Evolutionary conservation across 164 flowering plant genomes (phyloP), one percentile per base, ranked within the genome.

Genomic region (Sedum album): DNA sequence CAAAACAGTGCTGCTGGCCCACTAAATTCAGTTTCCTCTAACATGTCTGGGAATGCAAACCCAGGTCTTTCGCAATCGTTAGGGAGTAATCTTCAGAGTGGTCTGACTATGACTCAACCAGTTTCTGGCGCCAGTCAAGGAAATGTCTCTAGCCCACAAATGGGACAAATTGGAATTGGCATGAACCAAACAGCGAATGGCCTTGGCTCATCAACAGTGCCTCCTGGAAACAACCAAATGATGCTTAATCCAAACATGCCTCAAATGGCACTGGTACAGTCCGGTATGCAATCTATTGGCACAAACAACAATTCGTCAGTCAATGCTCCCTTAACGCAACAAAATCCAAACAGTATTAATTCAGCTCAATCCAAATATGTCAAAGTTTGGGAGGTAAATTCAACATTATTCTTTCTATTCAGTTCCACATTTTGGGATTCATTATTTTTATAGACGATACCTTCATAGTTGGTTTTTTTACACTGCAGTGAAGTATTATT

Each of bases 191-290:
- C 83, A 70, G 73, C 88, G 80, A 84, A 63, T 74, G 81, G 80
- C 65, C 76, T 81, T 70, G 87, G 83, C 69, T 76, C 77, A 65
- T 70, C 91, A n/a, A 76, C 75, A 65, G 75, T 79, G 28, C 66
- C 89, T 62, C 73, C 94, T 73, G 90, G 88, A 68, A 79, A 73
- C 72, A 90, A 89, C 28, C 77, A 93, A 46, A 88, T 91, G 97
- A 87, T 90, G 70, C 97, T 94, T 57, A 90, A 89, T 74, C 94
- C 96, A 30, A 96, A 94, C 78, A 88, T 92, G 82, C 13, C 86
- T 73, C 91, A 84, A 70, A 86, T 78, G 81, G 80, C 61, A 46
- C 93, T 78, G 80, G 80, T 61, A 39, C 93, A 80, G 71, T 71
- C 77, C 15, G 95, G 90, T 61, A 76, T 85, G 79, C 96, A 83